Base-by-base conservation (phyloP, 352 stramenopile species). In the Phytophthora podocarpi region DNA sequence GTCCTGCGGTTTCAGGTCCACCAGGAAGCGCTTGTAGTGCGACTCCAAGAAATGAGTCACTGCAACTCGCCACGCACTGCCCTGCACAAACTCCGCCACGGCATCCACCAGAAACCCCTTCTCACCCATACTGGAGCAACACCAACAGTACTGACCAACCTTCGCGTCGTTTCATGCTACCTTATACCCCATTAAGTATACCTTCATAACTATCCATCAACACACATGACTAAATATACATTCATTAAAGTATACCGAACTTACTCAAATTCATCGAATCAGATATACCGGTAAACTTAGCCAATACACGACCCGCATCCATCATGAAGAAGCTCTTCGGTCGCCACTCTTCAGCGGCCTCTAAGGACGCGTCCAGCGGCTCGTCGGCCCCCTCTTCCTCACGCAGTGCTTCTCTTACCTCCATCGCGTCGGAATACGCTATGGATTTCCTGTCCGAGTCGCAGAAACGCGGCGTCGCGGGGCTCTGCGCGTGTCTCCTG, bases 41-140 rank as follows among this genome's bases (percentile, higher is more conserved):
- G 48, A 51, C 42, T 83, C 64, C 20, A 93, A 64, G 57, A 91
- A 93, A 21, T 60, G 58, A 1, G 55, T 73, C 16, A 93, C 66
- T 0, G 67, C 56, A 26, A 88, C 62, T 7, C 80, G 65, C 84
- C 84, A 91, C 46, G 6, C 40, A 9, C 48, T 56, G 18, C 76
- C 79, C 62, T 90, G 72, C 31, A 93, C 54, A 50, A 90, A 93
- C 62, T 93, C 74, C 47, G 74, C 77, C 27, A 90, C 75, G 0
- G 82, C 84, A 51, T 91, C 84, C 40, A 93, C 64, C 30, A 93
- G 59, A 57, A 93, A 93, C 13, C 81, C 77, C 37, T 87, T 89
- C n/a, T 82, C 70, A 20, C 15, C 37, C 51, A 67, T 66, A 28
- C 21, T n/a, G 1, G 23, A 24, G 4, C 47, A 48, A 18, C 45